Base-by-base conservation (phyloP, 2,329 filamentous ascomycete genomes). In the Diaporthe vexans region DNA sequence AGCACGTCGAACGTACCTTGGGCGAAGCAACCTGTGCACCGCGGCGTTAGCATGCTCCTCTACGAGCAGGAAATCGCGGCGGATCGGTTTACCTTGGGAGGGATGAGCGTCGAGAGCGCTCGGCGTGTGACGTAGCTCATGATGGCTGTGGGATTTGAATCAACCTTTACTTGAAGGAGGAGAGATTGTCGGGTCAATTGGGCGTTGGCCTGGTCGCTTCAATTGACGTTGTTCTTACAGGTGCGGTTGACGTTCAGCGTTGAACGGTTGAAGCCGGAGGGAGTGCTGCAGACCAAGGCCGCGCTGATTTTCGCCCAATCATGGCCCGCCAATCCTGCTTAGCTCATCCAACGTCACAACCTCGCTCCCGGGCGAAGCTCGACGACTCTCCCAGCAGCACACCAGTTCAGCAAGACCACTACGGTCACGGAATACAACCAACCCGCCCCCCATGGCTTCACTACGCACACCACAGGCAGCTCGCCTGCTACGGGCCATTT, bases 101-200 rank as follows among this genome's bases (percentile, higher is more conserved):
- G 97, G 82, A 99, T 98, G 86, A 99, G 93, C 90, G 97, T 98
- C 85, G 97, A 98, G 84, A 98, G 93, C 90, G 91, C 94, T 88
- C 95, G 93, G 88, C 94, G 94, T 83, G 92, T 91, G 83, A 97
- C 90, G 91, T 92, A 97, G 91, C 95, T 98, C 95, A 98, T 98
- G 87, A 88, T 94, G 90, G 85, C 82, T 82, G 82, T 78, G 77
- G 78, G 80, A 75, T 71, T 71, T 48, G 75, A 73, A 19, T 63
- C 46, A 48, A 69, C 68, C 67, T 58, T 35, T 10, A 26, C 48
- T 43, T 51, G 13, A 35, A 68, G 54, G 26, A 46, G 51, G 26
- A 68, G 59, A 54, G 74, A 29, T 33, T 54, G 80, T 79, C 37
- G 79, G 78, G 72, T 78, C 80, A 82, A 83, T 81, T 80, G 80